These are phyloP conservation scores for Diaporthe caulivora DNA, from an alignment of 2,329 filamentous ascomycete species.

Conservation along the genomic window DNA sequence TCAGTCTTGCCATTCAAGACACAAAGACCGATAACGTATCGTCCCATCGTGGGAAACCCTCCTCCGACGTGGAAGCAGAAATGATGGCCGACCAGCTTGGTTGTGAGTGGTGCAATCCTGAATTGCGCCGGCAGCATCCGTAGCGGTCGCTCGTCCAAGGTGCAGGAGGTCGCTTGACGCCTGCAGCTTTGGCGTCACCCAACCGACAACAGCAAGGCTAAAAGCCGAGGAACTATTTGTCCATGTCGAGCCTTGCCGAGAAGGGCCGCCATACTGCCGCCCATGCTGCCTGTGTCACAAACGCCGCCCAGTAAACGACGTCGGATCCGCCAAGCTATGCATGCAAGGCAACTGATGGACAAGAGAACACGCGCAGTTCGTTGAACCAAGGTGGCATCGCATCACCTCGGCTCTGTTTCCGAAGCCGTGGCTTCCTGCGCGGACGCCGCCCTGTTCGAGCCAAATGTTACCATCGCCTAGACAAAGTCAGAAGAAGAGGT, in stretches of 20 bases:
- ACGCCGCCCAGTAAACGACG: conserved; percentile 3
- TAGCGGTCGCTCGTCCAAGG: not conserved
- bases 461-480: not conserved
- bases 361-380: not conserved
- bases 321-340: conserved; percentile 16
- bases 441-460: not conserved
- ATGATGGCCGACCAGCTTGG: conserved; percentile 5
- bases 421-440: conserved; percentile 31
- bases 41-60: not conserved
- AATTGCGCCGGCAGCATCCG: conserved; percentile 3
- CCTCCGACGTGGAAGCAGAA: conserved; percentile 32
- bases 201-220: conserved; percentile 13
- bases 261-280: conserved; percentile 24
- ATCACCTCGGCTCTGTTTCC: conserved; percentile 36
- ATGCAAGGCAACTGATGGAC: conserved; percentile 19
- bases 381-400: conserved; percentile 5
- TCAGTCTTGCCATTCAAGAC: not conserved
- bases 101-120: conserved; percentile 32
- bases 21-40: not conserved
- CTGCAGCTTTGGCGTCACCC: conserved; percentile 13
- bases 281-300: conserved; percentile 15
- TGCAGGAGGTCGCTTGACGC: conserved; percentile 22
- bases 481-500: not conserved
- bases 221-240: not conserved
- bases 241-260: conserved; percentile 11